Evolutionary conservation across 805 yeast species (phyloP).

Genomic region (Candida montana): DNA sequence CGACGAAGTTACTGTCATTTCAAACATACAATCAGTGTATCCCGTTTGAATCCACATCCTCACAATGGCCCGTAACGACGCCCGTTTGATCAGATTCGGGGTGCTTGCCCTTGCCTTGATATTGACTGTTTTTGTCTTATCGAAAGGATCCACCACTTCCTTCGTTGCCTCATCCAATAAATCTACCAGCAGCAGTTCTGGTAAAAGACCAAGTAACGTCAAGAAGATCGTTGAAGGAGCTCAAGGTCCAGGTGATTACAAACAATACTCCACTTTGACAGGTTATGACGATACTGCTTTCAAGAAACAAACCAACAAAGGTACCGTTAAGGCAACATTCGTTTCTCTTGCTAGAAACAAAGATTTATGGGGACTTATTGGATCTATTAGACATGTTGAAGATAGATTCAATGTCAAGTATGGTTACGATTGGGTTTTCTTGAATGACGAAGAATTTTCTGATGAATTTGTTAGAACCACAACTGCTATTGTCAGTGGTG

Average conservation of each 20-base stretch:
- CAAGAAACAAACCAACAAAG: conserved; percentile 22
- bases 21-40: too few relatives aligned
- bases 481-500: conserved; percentile 50
- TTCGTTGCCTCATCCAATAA: conserved; percentile 14
- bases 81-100: conserved; percentile 24
- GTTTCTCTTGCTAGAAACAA: conserved; percentile 65
- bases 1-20: too few relatives aligned
- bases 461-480: conserved; percentile 49
- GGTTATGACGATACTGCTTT: conserved; percentile 15
- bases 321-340: conserved; percentile 51
- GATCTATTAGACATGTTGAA: conserved; percentile 59
- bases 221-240: conserved; percentile 14
- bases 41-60: background rate
- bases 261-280: conserved; percentile 8
- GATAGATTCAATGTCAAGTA: conserved; percentile 58
- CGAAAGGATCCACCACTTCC: conserved; percentile 25
- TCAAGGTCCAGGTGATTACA: conserved; percentile 10
- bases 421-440: conserved; percentile 75
- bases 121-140: conserved; percentile 22
- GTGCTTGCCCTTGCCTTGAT: conserved; percentile 23
- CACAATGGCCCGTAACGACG: conserved; percentile 26
- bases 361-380: conserved; percentile 53
- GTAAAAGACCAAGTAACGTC: background rate
- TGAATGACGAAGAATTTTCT: conserved; percentile 63
- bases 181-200: too few relatives aligned